A percentile compares a stretch with the other conserved stretches of the same genome.
phyloP scores from a whole-genome alignment of 108 stramenopile genomes.

The Craspedostauros australis region DNA sequence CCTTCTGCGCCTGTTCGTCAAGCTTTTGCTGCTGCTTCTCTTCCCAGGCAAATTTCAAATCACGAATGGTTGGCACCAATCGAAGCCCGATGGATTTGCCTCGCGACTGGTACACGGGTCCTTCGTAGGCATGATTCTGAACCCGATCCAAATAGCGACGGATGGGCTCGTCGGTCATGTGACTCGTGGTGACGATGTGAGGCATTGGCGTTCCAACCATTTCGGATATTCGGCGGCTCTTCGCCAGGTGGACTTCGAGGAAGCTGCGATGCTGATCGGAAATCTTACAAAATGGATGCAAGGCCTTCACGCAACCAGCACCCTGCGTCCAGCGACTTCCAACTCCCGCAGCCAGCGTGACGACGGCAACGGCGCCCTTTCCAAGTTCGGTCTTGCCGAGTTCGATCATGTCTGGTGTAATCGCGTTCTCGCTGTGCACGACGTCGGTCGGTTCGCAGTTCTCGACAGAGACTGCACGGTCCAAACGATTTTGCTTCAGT shows the following conservation, averaged over 20 bases:
- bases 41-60: constrained; percentile 48
- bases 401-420: constrained; percentile 13
- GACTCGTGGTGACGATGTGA: constrained; percentile 49
- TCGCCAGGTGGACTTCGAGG: constrained; percentile 54
- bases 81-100: constrained; percentile 48
- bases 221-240: constrained; percentile 34
- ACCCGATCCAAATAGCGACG: constrained; percentile 22
- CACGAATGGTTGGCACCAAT: constrained; percentile 40
- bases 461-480: constrained; percentile 18
- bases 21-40: constrained; percentile 41
- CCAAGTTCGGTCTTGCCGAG: constrained; percentile 35
- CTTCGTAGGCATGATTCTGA: constrained; percentile 18
- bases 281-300: constrained; percentile 47
- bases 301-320: constrained; percentile 51
- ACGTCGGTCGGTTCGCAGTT: constrained; percentile 42
- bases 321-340: constrained; percentile 63
- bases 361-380: constrained; percentile 39
- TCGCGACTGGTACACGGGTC: constrained; percentile 42
- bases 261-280: constrained; percentile 41
- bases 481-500: constrained; percentile 47
- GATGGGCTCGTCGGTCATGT: constrained; percentile 52
- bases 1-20: constrained; percentile 58
- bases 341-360: constrained; percentile 52
- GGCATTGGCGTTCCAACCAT: constrained; percentile 33
- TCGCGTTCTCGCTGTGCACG: constrained; percentile 17